Conservation (phyloP, 306 rosid species). For the Urtica urens region DNA sequence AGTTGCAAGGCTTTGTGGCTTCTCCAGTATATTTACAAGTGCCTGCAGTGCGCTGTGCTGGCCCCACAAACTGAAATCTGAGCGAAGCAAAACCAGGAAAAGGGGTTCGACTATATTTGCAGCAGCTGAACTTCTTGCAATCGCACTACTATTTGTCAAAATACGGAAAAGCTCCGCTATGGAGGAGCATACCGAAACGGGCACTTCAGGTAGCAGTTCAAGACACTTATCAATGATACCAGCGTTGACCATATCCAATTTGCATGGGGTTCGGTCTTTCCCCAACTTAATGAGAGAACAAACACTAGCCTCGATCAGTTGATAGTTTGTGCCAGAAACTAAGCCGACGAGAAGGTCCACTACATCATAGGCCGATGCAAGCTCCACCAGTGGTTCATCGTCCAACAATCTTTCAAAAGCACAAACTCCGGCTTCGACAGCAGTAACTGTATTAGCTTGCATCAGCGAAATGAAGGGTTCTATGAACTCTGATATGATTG, state of each 20-base stretch:
- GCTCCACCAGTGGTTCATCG: slow-evolving; percentile 73
- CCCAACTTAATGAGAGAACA: slow-evolving; percentile 79
- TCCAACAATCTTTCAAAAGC: slow-evolving; percentile 87
- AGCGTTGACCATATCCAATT: slow-evolving; percentile 76
- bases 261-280: slow-evolving; percentile 73
- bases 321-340: slow-evolving; percentile 67
- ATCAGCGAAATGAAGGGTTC: slow-evolving; percentile 67
- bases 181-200: slow-evolving; percentile 84
- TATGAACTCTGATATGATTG: slow-evolving; percentile 59
- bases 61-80: slow-evolving; percentile 88
- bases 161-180: slow-evolving; percentile 90
- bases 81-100: slow-evolving; percentile 69
- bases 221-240: slow-evolving; percentile 74
- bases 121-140: slow-evolving; percentile 86
- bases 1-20: slow-evolving; percentile 89
- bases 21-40: slow-evolving; percentile 92
- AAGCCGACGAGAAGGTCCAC: slow-evolving; percentile 80
- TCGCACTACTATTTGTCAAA: slow-evolving; percentile 74
- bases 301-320: slow-evolving; percentile 66
- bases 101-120: slow-evolving; percentile 93
- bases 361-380: slow-evolving; percentile 55
- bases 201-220: slow-evolving; percentile 58
- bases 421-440: slow-evolving; percentile 77
- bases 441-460: slow-evolving; percentile 49
- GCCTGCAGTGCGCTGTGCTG: slow-evolving; percentile 99